Evolutionary conservation across 2,329 filamentous ascomycete genomes (phyloP).

Genomic region (Colletotrichum orbiculare): DNA sequence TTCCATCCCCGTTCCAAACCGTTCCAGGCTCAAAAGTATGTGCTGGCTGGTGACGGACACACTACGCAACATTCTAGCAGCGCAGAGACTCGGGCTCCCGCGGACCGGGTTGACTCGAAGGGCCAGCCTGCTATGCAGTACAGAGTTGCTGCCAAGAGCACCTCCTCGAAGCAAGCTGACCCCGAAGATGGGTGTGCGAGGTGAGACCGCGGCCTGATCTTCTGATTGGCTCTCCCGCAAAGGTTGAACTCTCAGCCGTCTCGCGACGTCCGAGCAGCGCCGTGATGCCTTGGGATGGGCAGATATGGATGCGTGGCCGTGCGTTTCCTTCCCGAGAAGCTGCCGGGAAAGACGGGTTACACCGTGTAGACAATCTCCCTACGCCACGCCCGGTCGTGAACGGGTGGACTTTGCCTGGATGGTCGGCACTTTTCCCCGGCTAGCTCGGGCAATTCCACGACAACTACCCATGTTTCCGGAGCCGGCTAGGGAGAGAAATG

Average conservation of each 20-base stretch:
- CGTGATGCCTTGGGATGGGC: conserved; percentile 18
- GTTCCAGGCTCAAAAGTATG: conserved; percentile 33
- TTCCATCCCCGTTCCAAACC: conserved; percentile 42
- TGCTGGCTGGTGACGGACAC: neutral
- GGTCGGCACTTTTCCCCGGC: too few relatives aligned
- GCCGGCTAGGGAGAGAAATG: too few relatives aligned
- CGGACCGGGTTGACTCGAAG: conserved; percentile 21
- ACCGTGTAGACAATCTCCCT: conserved; percentile 10
- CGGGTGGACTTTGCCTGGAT: too few relatives aligned
- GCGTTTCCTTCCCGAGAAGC: neutral
- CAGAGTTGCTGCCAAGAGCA: neutral
- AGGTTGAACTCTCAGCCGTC: neutral
- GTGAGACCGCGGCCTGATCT: neutral
- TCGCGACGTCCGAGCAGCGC: conserved; percentile 3
- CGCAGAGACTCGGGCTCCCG: conserved; percentile 6
- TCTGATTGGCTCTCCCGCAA: conserved; percentile 13
- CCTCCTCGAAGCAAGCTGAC: neutral
- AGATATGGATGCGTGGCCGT: conserved; percentile 3
- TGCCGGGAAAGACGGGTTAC: neutral
- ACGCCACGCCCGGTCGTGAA: too few relatives aligned
- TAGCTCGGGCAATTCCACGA: too few relatives aligned
- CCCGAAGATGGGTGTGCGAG: neutral
- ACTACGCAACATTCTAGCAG: too few relatives aligned
- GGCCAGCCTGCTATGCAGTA: neutral
- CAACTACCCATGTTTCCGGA: too few relatives aligned